A percentile compares a stretch with the other conserved stretches of the same genome.
Conservation (phyloP, 2,329 filamentous ascomycete genomes). For the Colletotrichum magnum region DNA sequence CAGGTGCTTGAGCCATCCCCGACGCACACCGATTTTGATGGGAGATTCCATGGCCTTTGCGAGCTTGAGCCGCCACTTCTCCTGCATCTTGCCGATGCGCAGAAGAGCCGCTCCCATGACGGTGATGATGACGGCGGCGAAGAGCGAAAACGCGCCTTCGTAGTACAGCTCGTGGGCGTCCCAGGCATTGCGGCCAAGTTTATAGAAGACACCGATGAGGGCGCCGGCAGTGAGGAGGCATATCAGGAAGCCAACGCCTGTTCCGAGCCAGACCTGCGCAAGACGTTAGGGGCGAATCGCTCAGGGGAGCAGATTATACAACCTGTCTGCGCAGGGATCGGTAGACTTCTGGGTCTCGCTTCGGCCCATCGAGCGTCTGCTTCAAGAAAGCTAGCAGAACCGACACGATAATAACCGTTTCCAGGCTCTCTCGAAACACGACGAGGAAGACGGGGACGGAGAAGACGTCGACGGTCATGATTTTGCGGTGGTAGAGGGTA, state of each 20-base stretch:
- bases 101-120: slow-evolving; percentile 85
- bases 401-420: slow-evolving; percentile 88
- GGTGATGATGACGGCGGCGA: slow-evolving; percentile 86
- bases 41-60: slow-evolving; percentile 75
- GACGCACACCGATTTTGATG: slow-evolving; percentile 25
- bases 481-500: neutral
- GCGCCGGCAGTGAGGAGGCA: slow-evolving; percentile 74
- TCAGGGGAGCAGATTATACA: neutral
- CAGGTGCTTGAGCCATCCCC: neutral
- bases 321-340: slow-evolving; percentile 78
- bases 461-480: slow-evolving; percentile 78
- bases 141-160: slow-evolving; percentile 83
- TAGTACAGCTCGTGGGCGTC: slow-evolving; percentile 80
- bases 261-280: slow-evolving; percentile 73
- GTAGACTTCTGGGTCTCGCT: slow-evolving; percentile 73
- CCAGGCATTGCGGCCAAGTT: slow-evolving; percentile 76
- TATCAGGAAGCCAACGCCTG: slow-evolving; percentile 70
- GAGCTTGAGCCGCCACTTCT: slow-evolving; percentile 89
- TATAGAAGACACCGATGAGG: slow-evolving; percentile 80
- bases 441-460: slow-evolving; percentile 90
- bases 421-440: slow-evolving; percentile 87
- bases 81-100: slow-evolving; percentile 85
- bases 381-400: slow-evolving; percentile 90
- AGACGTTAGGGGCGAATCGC: neutral
- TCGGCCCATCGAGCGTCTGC: slow-evolving; percentile 78